Conservation (phyloP, 73 alveolate species). For the Symbiodinium pilosum region DNA sequence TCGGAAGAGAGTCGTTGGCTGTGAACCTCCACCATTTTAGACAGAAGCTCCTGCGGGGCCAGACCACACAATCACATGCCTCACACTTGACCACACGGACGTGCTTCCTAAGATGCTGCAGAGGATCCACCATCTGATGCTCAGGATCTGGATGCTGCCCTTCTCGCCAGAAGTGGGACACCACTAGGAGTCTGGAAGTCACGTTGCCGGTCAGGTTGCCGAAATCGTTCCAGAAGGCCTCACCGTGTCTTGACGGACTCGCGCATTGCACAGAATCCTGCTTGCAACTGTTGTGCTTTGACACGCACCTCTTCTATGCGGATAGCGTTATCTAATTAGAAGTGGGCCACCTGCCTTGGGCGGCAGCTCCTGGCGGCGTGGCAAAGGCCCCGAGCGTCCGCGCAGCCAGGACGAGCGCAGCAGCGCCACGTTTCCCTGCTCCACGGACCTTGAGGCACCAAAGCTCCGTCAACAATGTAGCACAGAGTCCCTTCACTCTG, state of each 20-base stretch:
- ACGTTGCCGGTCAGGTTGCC: background rate
- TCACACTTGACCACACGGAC: too few relatives aligned
- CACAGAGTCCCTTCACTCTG: background rate
- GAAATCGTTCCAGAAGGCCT: slow-evolving; percentile 6
- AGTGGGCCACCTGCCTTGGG: background rate
- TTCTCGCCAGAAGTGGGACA: slow-evolving; percentile 17
- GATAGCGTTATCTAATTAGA: too few relatives aligned
- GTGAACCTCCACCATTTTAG: background rate
- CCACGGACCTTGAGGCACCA: background rate
- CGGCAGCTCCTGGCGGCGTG: slow-evolving; percentile 2
- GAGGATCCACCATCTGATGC: background rate
- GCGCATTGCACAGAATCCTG: background rate
- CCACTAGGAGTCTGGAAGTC: background rate
- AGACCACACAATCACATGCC: too few relatives aligned
- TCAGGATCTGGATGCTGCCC: background rate
- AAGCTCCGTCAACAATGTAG: background rate
- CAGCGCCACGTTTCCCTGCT: background rate
- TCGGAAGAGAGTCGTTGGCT: background rate
- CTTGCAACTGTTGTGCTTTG: too few relatives aligned
- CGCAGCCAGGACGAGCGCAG: slow-evolving; percentile 13
- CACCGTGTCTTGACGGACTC: too few relatives aligned
- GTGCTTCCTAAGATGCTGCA: too few relatives aligned
- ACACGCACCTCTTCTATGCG: too few relatives aligned
- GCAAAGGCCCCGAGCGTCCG: background rate
- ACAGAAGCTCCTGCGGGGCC: background rate